phyloP scores from a whole-genome alignment of 2,329 filamentous ascomycete genomes.

The Arthrobotrys musiformis region DNA sequence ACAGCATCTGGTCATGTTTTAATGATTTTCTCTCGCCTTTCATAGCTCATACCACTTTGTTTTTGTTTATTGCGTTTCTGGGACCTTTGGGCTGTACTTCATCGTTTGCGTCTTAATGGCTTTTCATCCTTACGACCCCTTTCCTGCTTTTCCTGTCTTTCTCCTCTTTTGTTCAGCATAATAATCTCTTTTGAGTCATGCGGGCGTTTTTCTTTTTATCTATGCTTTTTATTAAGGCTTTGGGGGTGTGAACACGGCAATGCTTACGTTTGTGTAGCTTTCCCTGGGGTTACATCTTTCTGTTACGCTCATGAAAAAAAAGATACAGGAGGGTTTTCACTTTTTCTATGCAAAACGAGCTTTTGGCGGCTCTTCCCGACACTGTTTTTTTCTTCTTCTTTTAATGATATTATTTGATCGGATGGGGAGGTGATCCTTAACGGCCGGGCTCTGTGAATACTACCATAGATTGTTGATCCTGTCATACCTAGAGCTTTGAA shows the following conservation, averaged over 20 bases:
- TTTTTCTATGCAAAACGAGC: slow-evolving; percentile 1
- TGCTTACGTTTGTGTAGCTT: slow-evolving; percentile 35
- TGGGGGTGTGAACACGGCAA: slow-evolving; percentile 47
- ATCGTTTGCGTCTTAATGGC: slow-evolving; percentile 26
- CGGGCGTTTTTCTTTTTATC: slow-evolving; percentile 37
- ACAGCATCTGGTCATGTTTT: slow-evolving; percentile 24
- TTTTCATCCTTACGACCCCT: slow-evolving; percentile 20
- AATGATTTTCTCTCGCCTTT: slow-evolving; percentile 25
- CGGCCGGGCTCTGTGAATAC: too few relatives aligned
- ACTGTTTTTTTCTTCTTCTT: too few relatives aligned
- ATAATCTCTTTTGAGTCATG: slow-evolving; percentile 26
- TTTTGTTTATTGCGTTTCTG: slow-evolving; percentile 12
- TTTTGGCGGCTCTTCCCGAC: background rate
- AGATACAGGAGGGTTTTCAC: background rate
- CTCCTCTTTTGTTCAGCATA: background rate
- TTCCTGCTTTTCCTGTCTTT: background rate
- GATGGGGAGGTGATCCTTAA: background rate
- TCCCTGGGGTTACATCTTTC: slow-evolving; percentile 20
- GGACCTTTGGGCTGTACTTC: slow-evolving; percentile 18
- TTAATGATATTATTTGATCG: background rate
- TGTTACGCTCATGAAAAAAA: slow-evolving; percentile 1
- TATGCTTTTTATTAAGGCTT: slow-evolving; percentile 5
- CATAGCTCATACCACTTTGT: slow-evolving; percentile 8
- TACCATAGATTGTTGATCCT: too few relatives aligned
- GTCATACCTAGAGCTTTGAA: too few relatives aligned